A percentile compares a stretch with the other conserved stretches of the same genome.
These are phyloP conservation scores for Zangia roseola DNA, from an alignment of 768 basidiomycete genomes.

Conservation along the genomic window DNA sequence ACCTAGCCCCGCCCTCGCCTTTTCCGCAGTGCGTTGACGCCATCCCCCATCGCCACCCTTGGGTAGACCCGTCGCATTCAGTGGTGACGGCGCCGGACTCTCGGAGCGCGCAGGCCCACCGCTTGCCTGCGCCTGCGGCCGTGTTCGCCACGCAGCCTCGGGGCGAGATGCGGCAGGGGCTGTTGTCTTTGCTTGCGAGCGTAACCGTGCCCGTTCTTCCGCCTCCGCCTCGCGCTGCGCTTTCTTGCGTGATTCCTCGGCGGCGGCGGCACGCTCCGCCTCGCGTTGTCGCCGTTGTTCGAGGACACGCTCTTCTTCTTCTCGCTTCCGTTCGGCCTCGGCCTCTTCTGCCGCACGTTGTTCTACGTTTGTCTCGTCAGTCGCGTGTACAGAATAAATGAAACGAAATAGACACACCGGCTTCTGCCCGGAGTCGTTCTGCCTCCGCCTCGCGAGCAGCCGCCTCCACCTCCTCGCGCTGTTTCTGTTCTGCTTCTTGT, in stretches of 20 bases:
- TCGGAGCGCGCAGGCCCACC: conserved; percentile 48
- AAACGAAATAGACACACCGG: conserved; percentile 41
- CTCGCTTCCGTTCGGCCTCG: conserved; percentile 51
- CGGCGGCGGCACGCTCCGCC: conserved; percentile 46
- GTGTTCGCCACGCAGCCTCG: conserved; percentile 15
- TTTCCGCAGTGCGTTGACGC: conserved; percentile 59
- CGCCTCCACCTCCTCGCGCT: conserved; percentile 25
- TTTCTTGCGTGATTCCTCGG: conserved; percentile 58
- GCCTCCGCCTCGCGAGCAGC: conserved; percentile 32
- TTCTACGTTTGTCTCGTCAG: conserved; percentile 34
- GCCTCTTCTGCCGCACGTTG: conserved; percentile 58
- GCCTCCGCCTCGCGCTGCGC: conserved; percentile 73
- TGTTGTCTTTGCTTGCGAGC: conserved; percentile 31
- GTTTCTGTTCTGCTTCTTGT: conserved; percentile 42
- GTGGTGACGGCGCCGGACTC: conserved; percentile 46
- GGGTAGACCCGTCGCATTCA: conserved; percentile 28
- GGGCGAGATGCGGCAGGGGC: conserved; percentile 24
- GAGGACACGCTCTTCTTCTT: conserved; percentile 57
- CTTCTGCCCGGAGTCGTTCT: conserved; percentile 46
- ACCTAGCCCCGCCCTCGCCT: conserved; percentile 42
- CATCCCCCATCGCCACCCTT: conserved; percentile 49
- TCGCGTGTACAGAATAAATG: conserved; percentile 4
- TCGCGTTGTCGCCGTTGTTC: conserved; percentile 55
- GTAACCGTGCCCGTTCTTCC: conserved; percentile 41
- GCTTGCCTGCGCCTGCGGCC: conserved; percentile 24